These are phyloP conservation scores for Lobosporangium transversale DNA, from an alignment of 192 early-diverging fungal genomes.

Conservation along the genomic window DNA sequence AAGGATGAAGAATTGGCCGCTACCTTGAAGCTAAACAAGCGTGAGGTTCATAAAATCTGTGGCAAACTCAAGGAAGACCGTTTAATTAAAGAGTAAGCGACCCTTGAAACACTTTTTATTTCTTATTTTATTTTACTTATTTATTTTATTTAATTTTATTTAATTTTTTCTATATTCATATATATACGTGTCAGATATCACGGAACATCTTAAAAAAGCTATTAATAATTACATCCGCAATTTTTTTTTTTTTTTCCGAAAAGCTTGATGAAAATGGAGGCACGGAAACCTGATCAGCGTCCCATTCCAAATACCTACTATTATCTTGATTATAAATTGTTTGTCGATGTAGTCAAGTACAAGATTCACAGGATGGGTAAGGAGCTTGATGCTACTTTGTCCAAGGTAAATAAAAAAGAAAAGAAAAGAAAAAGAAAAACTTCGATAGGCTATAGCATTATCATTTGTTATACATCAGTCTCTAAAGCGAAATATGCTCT, in stretches of 20 bases:
- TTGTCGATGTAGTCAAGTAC: conserved; percentile 93
- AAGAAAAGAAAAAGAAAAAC: neutral
- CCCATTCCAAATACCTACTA: conserved; percentile 75
- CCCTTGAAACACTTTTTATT: no score
- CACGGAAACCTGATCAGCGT: conserved; percentile 66
- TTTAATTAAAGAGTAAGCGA: conserved; percentile 72
- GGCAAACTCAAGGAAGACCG: conserved; percentile 81
- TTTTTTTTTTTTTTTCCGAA: neutral
- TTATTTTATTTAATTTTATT: no score
- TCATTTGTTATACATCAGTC: no score
- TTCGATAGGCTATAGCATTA: no score
- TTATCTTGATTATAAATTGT: conserved; percentile 93
- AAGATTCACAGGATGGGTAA: conserved; percentile 87
- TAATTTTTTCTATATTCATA: no score
- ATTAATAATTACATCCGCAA: neutral
- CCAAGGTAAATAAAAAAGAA: conserved; percentile 48
- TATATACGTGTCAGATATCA: no score
- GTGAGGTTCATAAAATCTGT: conserved; percentile 83
- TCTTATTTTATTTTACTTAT: no score
- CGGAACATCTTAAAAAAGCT: no score
- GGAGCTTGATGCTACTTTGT: conserved; percentile 64
- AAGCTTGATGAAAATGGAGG: conserved; percentile 63
- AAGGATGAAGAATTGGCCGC: conserved; percentile 82
- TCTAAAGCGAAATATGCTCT: neutral
- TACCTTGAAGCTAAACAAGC: conserved; percentile 67